phyloP scores from a whole-genome alignment of 345 rosid species.

The Toxicodendron radicans region DNA sequence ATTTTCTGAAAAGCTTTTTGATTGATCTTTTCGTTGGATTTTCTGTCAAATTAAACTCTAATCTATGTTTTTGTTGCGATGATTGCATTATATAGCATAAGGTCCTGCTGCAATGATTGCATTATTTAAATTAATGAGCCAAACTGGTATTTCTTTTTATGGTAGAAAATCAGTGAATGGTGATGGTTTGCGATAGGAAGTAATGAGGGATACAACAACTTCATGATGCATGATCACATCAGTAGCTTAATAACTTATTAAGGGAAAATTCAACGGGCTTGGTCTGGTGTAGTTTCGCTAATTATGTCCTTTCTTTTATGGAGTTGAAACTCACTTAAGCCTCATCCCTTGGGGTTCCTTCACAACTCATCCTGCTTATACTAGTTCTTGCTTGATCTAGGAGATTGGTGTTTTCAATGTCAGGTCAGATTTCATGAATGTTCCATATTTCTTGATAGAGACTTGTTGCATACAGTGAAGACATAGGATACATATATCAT shows the following conservation, averaged over 20 bases:
- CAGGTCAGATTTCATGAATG: not conserved
- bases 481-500: not conserved
- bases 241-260: not conserved
- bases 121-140: not conserved
- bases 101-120: not conserved
- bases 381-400: not conserved
- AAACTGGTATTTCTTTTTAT: not conserved
- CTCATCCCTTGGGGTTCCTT: not conserved
- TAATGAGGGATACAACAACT: not conserved
- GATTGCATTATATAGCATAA: not conserved
- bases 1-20: not conserved
- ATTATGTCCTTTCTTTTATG: not conserved
- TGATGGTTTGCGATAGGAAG: not conserved
- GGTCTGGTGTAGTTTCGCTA: not conserved
- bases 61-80: not conserved
- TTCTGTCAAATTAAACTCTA: not conserved
- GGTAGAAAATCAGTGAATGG: not conserved
- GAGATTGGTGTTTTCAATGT: not conserved
- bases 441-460: not conserved
- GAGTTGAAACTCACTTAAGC: not conserved
- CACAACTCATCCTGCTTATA: not conserved
- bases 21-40: not conserved
- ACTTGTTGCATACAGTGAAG: not conserved
- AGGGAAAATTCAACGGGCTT: not conserved
- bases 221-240: not conserved